Evolutionary conservation across 495 filamentous ascomycete genomes (phyloP).

Genomic region (Neurospora sp.): DNA sequence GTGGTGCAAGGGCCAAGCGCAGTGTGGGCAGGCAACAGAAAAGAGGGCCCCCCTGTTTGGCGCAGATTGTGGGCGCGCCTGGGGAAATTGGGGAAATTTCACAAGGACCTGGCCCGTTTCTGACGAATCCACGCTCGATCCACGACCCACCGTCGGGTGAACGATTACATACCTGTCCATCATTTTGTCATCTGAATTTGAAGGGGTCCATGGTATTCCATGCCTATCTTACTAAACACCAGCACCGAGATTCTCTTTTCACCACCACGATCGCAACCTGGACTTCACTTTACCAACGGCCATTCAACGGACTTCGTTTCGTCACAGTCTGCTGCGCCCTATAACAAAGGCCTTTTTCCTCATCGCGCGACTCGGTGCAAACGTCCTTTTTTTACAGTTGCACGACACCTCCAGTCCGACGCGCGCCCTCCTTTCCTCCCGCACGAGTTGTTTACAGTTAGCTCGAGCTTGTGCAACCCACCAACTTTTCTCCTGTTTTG

Average conservation of each 20-base stretch:
- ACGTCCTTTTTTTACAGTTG: conserved; percentile 11
- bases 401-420: neutral
- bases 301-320: neutral
- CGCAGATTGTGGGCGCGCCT: neutral
- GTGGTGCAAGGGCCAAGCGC: neutral
- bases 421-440: neutral
- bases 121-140: neutral
- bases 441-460: neutral
- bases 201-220: neutral
- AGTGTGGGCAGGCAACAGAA: neutral
- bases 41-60: neutral
- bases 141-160: neutral
- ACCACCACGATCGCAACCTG: neutral
- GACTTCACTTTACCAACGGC: neutral
- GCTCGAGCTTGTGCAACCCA: neutral
- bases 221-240: neutral
- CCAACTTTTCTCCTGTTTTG: neutral
- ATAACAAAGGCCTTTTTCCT: neutral
- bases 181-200: neutral
- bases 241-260: neutral
- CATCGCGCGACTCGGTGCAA: neutral
- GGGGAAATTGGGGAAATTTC: neutral
- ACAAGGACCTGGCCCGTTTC: neutral
- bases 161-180: neutral
- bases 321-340: neutral